These are phyloP conservation scores for Candida lessepsii DNA, from an alignment of 805 yeast species.

Conservation along the genomic window DNA sequence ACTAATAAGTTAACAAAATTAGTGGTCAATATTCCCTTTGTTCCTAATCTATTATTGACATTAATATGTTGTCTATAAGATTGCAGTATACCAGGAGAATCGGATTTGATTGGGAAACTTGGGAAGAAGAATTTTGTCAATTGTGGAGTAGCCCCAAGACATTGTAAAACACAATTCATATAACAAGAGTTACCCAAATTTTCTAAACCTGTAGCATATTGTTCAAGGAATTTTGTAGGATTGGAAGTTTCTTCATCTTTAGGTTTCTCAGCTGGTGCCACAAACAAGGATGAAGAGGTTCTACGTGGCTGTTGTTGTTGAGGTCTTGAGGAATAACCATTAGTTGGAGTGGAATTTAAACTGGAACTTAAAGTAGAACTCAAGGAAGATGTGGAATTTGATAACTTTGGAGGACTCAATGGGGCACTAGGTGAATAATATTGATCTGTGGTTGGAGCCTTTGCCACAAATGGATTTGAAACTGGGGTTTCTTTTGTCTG, in stretches of 20 bases:
- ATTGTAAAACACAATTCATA: constrained; percentile 88
- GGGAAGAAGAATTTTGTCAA: constrained; percentile 60
- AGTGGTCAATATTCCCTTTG: constrained; percentile 74
- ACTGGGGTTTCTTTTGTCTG: constrained; percentile 18
- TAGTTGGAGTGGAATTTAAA: background rate
- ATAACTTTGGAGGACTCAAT: constrained; percentile 11
- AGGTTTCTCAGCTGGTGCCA: background rate
- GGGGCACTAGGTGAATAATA: constrained; percentile 14
- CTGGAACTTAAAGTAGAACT: background rate
- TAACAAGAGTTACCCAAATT: constrained; percentile 92
- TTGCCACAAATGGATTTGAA: constrained; percentile 16
- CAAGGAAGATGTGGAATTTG: background rate
- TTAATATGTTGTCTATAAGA: constrained; percentile 69
- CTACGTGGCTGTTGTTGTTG: constrained; percentile 1
- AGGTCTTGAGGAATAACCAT: background rate
- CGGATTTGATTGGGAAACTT: constrained; percentile 20
- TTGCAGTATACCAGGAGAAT: constrained; percentile 26
- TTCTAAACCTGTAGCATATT: constrained; percentile 65
- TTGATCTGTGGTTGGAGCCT: constrained; percentile 1
- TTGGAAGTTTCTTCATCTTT: constrained; percentile 4
- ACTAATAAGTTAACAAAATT: constrained; percentile 61
- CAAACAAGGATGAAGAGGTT: background rate
- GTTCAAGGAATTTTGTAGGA: constrained; percentile 22
- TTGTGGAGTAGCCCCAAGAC: constrained; percentile 71
- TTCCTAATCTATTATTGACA: constrained; percentile 68